phyloP scores from a whole-genome alignment of 176 grass and related monocot species.

The Alopecurus myosuroides region DNA sequence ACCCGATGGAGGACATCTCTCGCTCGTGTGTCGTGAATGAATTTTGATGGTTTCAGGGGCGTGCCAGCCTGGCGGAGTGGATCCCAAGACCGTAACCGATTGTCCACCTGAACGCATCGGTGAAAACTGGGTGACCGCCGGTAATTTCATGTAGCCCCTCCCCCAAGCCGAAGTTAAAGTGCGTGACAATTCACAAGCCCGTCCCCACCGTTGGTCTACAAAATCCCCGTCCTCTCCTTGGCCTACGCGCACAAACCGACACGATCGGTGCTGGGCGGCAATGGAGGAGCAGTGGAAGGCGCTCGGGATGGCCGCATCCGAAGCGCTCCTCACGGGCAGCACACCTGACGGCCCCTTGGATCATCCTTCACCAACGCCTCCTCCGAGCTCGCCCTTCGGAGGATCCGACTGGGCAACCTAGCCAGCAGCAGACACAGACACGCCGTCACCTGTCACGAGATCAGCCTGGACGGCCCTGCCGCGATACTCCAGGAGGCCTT shows the following conservation, averaged over 20 bases:
- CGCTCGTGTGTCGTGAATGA: too few relatives aligned
- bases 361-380: not conserved
- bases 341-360: not conserved
- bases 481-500: not conserved
- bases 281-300: not conserved
- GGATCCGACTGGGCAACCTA: not conserved
- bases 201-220: too few relatives aligned
- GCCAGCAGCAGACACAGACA: fast-evolving
- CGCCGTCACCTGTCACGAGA: not conserved
- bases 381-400: not conserved
- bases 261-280: not conserved
- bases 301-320: not conserved
- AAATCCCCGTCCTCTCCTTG: not conserved
- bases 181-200: too few relatives aligned
- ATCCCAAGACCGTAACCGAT: too few relatives aligned
- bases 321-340: not conserved
- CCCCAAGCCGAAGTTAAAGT: not conserved
- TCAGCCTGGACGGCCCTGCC: not conserved
- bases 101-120: too few relatives aligned
- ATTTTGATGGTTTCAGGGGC: too few relatives aligned
- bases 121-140: too few relatives aligned
- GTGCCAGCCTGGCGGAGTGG: too few relatives aligned
- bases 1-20: too few relatives aligned
- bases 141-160: too few relatives aligned
- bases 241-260: not conserved